Base-by-base conservation (phyloP, 129 eudicot species). In the Dittrichia graveolens region DNA sequence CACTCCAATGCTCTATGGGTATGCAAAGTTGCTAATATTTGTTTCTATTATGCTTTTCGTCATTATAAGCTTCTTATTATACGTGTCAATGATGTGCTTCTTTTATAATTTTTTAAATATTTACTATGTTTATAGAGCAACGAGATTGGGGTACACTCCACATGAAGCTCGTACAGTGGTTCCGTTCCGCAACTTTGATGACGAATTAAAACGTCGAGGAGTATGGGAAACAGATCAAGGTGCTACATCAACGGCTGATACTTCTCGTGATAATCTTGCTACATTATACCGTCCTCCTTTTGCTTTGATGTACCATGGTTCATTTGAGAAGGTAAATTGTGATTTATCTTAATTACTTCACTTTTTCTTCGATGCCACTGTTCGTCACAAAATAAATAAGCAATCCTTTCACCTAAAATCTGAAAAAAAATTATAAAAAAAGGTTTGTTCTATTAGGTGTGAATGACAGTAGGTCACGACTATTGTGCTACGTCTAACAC, bases 261-360 rank as follows among this genome's bases (percentile, higher is more conserved):
- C 57, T 59, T 60, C 94, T 56, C 91, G 81, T 74, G 96, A 90
- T 65, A 90, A 88, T 83, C 99, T 95, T 71, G 99, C 99, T 68
- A 83, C 99, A 15, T 75, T 95, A 59, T 95, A 90, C 61, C 94
- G 99, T 37, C 97, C 97, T 66, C 99, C 99, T 64, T 91, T 95
- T 68, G 97, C 78, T 70, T 78, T 95, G 79, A 95, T 95, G 94
- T 79, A 45, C 76, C 88, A 79, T 52, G 99, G 99, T 11, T 73
- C 99, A 8, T 91, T 95, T 81, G 97, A 95, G 81, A 95, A 90
- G 97, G 99, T 95, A 81, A 34, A 31, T 35, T 61, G 42, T 34
- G 7, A 66, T 50, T 49, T 39, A 12, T 77, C 49, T 31, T 58
- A 2, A 13, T 65, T 39, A 56, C 40, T 61, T 52, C 60, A 31